Percentiles rank a stretch among this genome's conserved stretches.
These are phyloP conservation scores for Beauveria rudraprayagi DNA, from an alignment of 2,329 filamentous ascomycete genomes.

Conservation along the genomic window DNA sequence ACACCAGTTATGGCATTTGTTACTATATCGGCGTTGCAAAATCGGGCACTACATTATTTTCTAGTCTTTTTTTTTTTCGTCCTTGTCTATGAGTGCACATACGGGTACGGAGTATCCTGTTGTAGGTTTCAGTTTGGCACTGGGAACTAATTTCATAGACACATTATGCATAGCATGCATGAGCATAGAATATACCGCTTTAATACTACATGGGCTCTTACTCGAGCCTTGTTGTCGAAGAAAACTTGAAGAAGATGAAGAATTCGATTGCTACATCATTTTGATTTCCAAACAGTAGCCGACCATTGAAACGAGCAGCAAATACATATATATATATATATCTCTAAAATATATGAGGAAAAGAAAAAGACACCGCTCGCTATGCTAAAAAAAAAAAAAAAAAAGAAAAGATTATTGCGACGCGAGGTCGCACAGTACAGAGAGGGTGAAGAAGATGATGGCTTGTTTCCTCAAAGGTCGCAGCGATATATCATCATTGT, in stretches of 20 bases:
- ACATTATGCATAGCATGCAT: conserved; percentile 11
- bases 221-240: not conserved
- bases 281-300: not conserved
- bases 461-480: not conserved
- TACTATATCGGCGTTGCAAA: conserved; percentile 2
- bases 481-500: not conserved
- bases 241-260: not conserved
- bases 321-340: not conserved
- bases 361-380: conserved; percentile 6
- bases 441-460: not conserved
- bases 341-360: not conserved
- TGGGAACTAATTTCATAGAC: conserved; percentile 2
- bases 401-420: too few species aligned
- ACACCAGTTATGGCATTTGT: not conserved
- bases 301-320: not conserved
- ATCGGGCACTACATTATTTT: not conserved
- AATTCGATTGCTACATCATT: not conserved
- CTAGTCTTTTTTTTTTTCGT: not conserved
- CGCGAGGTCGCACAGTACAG: not conserved
- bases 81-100: not conserved
- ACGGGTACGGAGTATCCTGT: not conserved
- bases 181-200: conserved; percentile 3
- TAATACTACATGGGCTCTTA: not conserved
- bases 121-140: not conserved
- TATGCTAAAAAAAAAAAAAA: not conserved